These are phyloP conservation scores for Ceratocystis diversiconidia DNA, from an alignment of 2,329 filamentous ascomycete genomes.

Conservation along the genomic window DNA sequence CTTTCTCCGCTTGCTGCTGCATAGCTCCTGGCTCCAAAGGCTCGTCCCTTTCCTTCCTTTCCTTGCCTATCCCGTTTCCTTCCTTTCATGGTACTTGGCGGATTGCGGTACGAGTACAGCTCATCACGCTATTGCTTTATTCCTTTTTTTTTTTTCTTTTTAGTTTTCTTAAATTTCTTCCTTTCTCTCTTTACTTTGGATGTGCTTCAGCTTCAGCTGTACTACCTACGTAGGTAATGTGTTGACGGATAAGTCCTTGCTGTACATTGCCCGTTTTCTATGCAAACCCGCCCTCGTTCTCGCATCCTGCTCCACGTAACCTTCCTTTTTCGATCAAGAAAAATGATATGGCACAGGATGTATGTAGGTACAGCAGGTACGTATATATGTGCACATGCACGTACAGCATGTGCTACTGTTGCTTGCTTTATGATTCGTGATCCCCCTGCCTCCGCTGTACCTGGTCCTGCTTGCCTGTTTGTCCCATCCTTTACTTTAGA, in stretches of 20 bases:
- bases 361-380: background rate
- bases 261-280: background rate
- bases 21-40: background rate
- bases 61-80: slow-evolving; percentile 19
- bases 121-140: slow-evolving; percentile 1
- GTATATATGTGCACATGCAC: background rate
- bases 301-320: background rate
- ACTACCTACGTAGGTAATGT: background rate
- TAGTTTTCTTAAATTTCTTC: background rate
- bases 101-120: background rate
- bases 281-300: background rate
- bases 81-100: background rate
- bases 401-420: background rate
- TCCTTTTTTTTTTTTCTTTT: background rate
- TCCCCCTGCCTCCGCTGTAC: background rate
- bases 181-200: background rate
- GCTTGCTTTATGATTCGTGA: background rate
- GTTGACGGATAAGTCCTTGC: background rate
- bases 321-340: background rate
- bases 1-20: slow-evolving; percentile 9
- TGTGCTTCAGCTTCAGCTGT: background rate
- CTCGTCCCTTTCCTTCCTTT: slow-evolving; percentile 14
- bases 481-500: background rate
- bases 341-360: background rate
- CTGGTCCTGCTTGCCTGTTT: background rate